phyloP scores from a whole-genome alignment of 2,329 filamentous ascomycete species.

The Cladosporium austrohemisphaericum region DNA sequence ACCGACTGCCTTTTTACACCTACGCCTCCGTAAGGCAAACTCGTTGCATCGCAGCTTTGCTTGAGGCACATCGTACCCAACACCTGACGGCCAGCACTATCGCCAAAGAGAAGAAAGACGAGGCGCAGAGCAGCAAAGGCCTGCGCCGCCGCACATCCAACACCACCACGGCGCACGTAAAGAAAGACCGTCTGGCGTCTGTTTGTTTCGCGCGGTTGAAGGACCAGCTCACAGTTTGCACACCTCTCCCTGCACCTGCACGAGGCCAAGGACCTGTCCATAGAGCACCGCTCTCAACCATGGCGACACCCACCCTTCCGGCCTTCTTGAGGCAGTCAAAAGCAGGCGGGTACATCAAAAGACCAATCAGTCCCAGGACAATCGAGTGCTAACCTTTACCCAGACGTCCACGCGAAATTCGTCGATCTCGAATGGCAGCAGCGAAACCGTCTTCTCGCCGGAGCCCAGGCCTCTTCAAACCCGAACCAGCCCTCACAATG shows the following conservation, averaged over 20 bases:
- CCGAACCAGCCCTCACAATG: constrained; percentile 51
- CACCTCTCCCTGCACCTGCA: constrained; percentile 13
- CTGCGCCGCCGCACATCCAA: neutral
- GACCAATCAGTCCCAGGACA: neutral
- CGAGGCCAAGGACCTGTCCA: constrained; percentile 15
- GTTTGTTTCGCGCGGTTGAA: constrained; percentile 4
- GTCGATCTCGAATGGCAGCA: constrained; percentile 60
- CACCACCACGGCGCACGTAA: constrained; percentile 2
- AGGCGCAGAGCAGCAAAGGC: neutral
- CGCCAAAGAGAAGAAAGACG: too few relatives aligned
- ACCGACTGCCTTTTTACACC: too few relatives aligned
- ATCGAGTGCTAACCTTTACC: constrained; percentile 7
- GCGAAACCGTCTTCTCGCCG: constrained; percentile 50
- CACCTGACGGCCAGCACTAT: too few relatives aligned
- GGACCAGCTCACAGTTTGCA: neutral
- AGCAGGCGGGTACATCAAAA: constrained; percentile 40
- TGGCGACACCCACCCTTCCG: constrained; percentile 37
- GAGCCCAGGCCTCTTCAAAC: constrained; percentile 32
- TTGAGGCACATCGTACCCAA: too few relatives aligned
- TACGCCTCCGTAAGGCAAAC: too few relatives aligned
- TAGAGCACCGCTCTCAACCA: constrained; percentile 17
- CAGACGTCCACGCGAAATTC: constrained; percentile 59
- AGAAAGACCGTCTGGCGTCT: constrained; percentile 5
- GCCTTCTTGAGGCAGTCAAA: constrained; percentile 51
- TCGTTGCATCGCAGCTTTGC: too few relatives aligned